Evolutionary conservation across 2,329 filamentous ascomycete genomes (phyloP).

Genomic region (Curvularia eragrostidis): DNA sequence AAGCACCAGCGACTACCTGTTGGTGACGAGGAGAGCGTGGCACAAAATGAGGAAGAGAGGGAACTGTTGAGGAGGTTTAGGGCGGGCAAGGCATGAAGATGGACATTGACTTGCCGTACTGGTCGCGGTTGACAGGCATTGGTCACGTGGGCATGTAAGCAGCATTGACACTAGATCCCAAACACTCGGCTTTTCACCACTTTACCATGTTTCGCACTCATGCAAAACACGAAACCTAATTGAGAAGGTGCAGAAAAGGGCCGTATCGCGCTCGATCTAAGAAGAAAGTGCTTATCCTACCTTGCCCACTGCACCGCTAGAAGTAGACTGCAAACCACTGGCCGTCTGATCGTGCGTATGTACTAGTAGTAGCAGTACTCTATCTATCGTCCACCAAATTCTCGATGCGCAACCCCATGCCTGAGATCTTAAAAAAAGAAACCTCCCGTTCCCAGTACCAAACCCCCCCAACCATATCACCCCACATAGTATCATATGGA

Average conservation of each 20-base stretch:
- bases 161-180: not conserved
- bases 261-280: not conserved
- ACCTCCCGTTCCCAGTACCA: too few species aligned
- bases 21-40: conserved; percentile 38
- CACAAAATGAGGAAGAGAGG: conserved; percentile 42
- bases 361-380: too few species aligned
- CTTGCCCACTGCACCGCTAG: not conserved
- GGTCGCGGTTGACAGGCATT: too few species aligned
- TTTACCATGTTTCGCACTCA: not conserved
- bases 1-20: conserved; percentile 61
- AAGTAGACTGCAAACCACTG: not conserved
- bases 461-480: too few species aligned
- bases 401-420: too few species aligned
- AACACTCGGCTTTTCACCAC: not conserved
- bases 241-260: not conserved
- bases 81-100: conserved; percentile 20
- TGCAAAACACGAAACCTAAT: not conserved
- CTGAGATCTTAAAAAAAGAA: too few species aligned
- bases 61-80: conserved; percentile 45
- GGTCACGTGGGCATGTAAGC: not conserved
- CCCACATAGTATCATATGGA: too few species aligned
- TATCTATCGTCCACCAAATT: too few species aligned
- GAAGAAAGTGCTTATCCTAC: too few species aligned
- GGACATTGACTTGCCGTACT: not conserved
- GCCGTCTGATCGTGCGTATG: too few species aligned